Percentiles rank a stretch among this genome's conserved stretches.
phyloP scores from a whole-genome alignment of 257 asterid genomes.

The Gynochthodes officinalis region DNA sequence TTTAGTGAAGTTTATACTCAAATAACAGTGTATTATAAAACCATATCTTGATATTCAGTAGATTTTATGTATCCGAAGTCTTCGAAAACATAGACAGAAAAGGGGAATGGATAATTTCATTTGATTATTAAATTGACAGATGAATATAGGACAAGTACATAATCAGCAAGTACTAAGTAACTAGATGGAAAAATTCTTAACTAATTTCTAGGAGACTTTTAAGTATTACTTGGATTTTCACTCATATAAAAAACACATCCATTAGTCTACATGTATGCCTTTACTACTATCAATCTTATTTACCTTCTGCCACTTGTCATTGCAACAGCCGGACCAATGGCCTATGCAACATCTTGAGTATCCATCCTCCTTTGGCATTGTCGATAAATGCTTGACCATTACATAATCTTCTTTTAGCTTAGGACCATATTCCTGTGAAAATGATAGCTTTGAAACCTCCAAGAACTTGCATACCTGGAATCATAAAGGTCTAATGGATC shows the following conservation, averaged over 20 bases:
- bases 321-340: constrained; percentile 61
- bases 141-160: background rate
- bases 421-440: constrained; percentile 79
- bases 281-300: constrained; percentile 15
- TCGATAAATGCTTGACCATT: constrained; percentile 63
- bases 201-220: background rate
- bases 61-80: background rate
- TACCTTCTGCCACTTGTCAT: constrained; percentile 80
- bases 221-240: background rate
- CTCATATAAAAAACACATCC: background rate
- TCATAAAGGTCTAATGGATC: background rate
- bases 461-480: constrained; percentile 87
- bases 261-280: no score
- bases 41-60: background rate
- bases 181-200: background rate
- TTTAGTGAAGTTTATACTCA: background rate
- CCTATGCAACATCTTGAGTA: constrained; percentile 55
- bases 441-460: constrained; percentile 95
- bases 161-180: background rate
- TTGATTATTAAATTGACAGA: background rate
- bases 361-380: constrained; percentile 45
- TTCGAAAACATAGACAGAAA: background rate
- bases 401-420: constrained; percentile 92
- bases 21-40: background rate
- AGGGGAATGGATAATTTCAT: background rate